phyloP scores from a whole-genome alignment of 2,329 filamentous ascomycete genomes.

The Fusarium armeniacum region DNA sequence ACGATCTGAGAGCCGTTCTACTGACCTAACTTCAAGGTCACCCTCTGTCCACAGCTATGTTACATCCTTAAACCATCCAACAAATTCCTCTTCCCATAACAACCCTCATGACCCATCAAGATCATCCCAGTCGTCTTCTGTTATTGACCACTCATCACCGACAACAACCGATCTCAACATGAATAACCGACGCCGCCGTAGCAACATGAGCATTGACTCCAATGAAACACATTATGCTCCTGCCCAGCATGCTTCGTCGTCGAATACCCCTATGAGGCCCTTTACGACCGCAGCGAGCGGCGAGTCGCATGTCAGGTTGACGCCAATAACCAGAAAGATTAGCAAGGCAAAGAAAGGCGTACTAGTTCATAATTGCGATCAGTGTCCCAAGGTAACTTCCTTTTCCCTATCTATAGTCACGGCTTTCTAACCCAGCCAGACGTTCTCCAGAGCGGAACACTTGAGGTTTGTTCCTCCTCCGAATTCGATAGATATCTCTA shows the following conservation, averaged over 20 bases:
- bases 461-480: slow-evolving; percentile 62
- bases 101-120: slow-evolving; percentile 56
- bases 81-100: slow-evolving; percentile 52
- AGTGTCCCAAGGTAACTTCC: slow-evolving; percentile 64
- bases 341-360: slow-evolving; percentile 72
- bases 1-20: slow-evolving; percentile 62
- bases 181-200: slow-evolving; percentile 56
- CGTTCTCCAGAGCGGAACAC: slow-evolving; percentile 74
- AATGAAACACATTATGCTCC: slow-evolving; percentile 60
- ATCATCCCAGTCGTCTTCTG: slow-evolving; percentile 49
- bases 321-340: slow-evolving; percentile 69
- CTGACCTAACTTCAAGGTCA: slow-evolving; percentile 56
- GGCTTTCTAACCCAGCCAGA: slow-evolving; percentile 56
- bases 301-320: slow-evolving; percentile 64
- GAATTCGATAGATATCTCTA: slow-evolving; percentile 38
- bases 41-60: slow-evolving; percentile 57
- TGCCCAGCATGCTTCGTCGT: slow-evolving; percentile 46
- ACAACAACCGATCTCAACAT: slow-evolving; percentile 50
- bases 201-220: slow-evolving; percentile 63
- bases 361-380: slow-evolving; percentile 69
- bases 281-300: slow-evolving; percentile 54
- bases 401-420: slow-evolving; percentile 1
- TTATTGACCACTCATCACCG: slow-evolving; percentile 43
- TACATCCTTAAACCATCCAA: slow-evolving; percentile 53
- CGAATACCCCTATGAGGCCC: slow-evolving; percentile 57